phyloP scores from a whole-genome alignment of 441 rosid genomes.

The Eruca vesicaria region DNA sequence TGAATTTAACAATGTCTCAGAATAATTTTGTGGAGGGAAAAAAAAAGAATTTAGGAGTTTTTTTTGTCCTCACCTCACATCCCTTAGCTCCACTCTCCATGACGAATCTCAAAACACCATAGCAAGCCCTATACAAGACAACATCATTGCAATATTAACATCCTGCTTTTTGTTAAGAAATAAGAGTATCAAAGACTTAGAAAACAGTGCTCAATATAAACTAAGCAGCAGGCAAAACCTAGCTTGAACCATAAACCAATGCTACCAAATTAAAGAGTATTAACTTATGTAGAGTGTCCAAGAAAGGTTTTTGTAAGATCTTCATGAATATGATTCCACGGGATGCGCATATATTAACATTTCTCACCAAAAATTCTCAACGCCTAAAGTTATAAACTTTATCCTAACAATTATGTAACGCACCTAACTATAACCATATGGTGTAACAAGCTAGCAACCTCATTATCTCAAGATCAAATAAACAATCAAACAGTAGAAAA shows the following conservation, averaged over 20 bases:
- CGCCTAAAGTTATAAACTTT: neutral
- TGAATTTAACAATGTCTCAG: slow-evolving; percentile 30
- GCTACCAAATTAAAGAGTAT: neutral
- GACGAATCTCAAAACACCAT: slow-evolving; percentile 61
- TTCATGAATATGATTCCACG: no score
- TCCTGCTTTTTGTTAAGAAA: neutral
- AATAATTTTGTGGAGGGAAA: neutral
- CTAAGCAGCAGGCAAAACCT: neutral
- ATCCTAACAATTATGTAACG: neutral
- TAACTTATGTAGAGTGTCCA: neutral
- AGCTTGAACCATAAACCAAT: neutral
- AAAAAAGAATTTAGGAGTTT: neutral
- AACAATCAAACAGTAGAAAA: neutral
- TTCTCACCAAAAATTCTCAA: neutral
- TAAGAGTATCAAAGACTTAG: neutral
- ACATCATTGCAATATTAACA: neutral
- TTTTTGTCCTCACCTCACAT: slow-evolving; percentile 47
- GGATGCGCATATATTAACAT: no score
- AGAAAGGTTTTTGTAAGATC: neutral
- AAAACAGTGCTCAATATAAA: neutral
- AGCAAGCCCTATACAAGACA: slow-evolving; percentile 45
- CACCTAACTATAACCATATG: neutral
- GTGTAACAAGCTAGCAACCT: neutral
- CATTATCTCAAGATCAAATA: neutral
- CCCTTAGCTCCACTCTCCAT: slow-evolving; percentile 80